phyloP scores from a whole-genome alignment of 768 basidiomycete genomes.

The Boletus sp. region DNA sequence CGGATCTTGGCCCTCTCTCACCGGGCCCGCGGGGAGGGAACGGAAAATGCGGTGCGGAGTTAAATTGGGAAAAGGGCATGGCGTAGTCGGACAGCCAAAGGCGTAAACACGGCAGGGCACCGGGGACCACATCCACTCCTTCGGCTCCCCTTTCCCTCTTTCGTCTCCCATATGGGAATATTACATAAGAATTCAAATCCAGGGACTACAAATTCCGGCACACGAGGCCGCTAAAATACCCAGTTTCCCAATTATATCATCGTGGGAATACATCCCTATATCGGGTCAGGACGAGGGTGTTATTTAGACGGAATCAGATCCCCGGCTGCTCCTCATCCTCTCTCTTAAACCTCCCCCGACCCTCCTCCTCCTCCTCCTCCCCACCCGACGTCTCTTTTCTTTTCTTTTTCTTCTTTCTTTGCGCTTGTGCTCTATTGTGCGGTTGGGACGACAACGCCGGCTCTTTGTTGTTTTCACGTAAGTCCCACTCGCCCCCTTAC shows the following conservation, averaged over 20 bases:
- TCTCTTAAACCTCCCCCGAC: slow-evolving; percentile 16
- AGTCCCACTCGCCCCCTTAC: slow-evolving; percentile 4
- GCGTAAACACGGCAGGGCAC: slow-evolving; percentile 24
- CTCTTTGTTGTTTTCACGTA: slow-evolving; percentile 34
- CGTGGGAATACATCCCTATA: slow-evolving; percentile 9
- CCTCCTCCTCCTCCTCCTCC: slow-evolving; percentile 28
- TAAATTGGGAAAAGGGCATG: slow-evolving; percentile 19
- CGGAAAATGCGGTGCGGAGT: slow-evolving; percentile 17
- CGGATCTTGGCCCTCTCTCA: slow-evolving; percentile 24
- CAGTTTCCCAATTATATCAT: slow-evolving; percentile 11
- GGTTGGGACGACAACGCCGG: slow-evolving; percentile 29
- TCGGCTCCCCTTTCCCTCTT: slow-evolving; percentile 7
- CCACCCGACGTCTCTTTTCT: slow-evolving; percentile 39
- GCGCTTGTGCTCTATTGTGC: slow-evolving; percentile 35
- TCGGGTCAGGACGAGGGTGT: slow-evolving; percentile 11
- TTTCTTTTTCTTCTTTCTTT: slow-evolving; percentile 23
- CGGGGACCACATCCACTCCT: slow-evolving; percentile 18
- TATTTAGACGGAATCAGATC: slow-evolving; percentile 35
- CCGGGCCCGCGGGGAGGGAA: slow-evolving; percentile 29
- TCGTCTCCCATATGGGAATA: slow-evolving; percentile 21
- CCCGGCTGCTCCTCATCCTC: slow-evolving; percentile 30
- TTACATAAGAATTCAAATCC: slow-evolving; percentile 28
- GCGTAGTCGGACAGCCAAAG: slow-evolving; percentile 18
- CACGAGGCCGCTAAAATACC: slow-evolving; percentile 32
- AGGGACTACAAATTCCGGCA: slow-evolving; percentile 33